These are phyloP conservation scores for Blumeria hordei DNA, from an alignment of 2,329 filamentous ascomycete species.

Conservation along the genomic window DNA sequence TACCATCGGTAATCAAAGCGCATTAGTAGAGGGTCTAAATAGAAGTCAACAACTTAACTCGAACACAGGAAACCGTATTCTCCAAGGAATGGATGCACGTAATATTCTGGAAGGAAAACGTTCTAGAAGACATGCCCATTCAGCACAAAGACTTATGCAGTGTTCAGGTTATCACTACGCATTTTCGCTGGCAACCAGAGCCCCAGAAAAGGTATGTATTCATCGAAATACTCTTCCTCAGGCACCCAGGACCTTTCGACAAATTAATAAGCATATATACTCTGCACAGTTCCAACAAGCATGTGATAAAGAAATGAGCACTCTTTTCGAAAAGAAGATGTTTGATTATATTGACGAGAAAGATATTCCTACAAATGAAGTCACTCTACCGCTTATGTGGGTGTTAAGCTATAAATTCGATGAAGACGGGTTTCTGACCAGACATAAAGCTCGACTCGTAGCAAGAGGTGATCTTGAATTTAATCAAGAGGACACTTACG, in stretches of 20 bases:
- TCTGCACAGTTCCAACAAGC: neutral
- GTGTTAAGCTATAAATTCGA: conserved; percentile 13
- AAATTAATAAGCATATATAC: neutral
- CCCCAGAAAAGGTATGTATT: neutral
- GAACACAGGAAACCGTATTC: neutral
- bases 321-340: neutral
- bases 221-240: neutral
- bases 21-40: no score
- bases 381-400: conserved; percentile 5
- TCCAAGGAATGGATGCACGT: neutral
- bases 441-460: conserved; percentile 8
- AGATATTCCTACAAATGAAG: neutral
- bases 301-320: neutral
- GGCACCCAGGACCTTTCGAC: neutral
- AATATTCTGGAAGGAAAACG: neutral
- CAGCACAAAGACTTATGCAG: neutral
- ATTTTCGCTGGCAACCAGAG: neutral
- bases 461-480: conserved; percentile 9
- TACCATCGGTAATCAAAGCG: neutral
- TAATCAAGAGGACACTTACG: conserved; percentile 2
- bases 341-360: neutral
- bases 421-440: conserved; percentile 7
- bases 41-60: no score
- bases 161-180: neutral
- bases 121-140: neutral